Base-by-base conservation (phyloP, 177 flowering plant species). In the Tripterygium wilfordii region DNA sequence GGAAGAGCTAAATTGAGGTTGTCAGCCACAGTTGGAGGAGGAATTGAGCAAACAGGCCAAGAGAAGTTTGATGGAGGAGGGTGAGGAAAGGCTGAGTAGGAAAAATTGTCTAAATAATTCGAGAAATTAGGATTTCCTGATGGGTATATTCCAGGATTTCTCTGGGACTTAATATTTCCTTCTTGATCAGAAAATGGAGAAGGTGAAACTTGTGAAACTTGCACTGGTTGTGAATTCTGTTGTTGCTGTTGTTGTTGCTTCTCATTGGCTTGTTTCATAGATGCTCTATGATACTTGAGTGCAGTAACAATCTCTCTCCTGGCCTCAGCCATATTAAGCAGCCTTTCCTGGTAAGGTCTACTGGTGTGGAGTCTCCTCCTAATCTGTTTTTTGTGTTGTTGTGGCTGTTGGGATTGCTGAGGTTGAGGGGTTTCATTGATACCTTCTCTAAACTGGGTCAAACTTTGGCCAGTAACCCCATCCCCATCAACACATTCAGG, bases 291-390 rank as follows among this genome's bases (percentile, higher is more conserved):
- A 24, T 48, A 62, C 49, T 72, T 72, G 10, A 72, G 61, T 4
- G 70, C 73, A 45, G 77, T 59, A 26, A 68, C 77, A 39, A 72
- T 72, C 60, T 72, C 77, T 51, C 73, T 46, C 26, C 77, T 46
- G 3, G 77, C 77, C 54, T 72, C 77, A 32, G 77, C 77, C 77
- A 72, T 72, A 22, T 68, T 68, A 1, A 92, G 79, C 23, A 84
- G 84, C 75, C 91, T 70, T 48, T 92, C 95, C 64, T 92, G 95
- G 54, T 92, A 88, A 42, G 96, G 98, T 61, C 81, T 75, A 51
- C 75, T 82, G 13, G 91, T 86, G 56, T 92, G 98, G 42, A 80
- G 82, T 54, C 98, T 76, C 57, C 98, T 78, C 57, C 96, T 80
- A 20, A 86, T 96, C 50, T 88, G 90, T 55, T 92, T 92, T 49